Evolutionary conservation across 2,329 filamentous ascomycete genomes (phyloP).

Genomic region (Aureobasidium sp.): DNA sequence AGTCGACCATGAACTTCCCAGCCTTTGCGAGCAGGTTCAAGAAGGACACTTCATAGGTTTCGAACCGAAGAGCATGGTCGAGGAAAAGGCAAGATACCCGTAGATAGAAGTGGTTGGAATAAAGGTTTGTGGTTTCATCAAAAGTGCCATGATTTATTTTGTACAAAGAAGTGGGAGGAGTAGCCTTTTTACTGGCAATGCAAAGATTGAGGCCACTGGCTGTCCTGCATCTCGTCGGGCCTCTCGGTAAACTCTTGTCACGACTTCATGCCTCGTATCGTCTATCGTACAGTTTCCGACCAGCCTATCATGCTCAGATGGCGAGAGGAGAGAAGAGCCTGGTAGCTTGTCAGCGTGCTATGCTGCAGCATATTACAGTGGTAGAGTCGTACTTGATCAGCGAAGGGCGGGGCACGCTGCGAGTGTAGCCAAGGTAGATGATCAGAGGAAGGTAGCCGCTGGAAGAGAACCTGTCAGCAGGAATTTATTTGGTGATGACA

Average conservation of each 20-base stretch:
- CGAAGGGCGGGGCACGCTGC: slow-evolving; percentile 83
- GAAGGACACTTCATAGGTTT: not conserved
- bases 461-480: slow-evolving; percentile 9
- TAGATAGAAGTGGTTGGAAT: not conserved
- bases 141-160: slow-evolving; percentile 1
- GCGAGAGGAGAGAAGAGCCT: slow-evolving; percentile 23
- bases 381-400: slow-evolving; percentile 54
- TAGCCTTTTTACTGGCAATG: not conserved
- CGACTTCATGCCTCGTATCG: not conserved
- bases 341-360: not conserved
- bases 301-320: slow-evolving; percentile 12
- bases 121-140: not conserved
- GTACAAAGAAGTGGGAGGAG: slow-evolving; percentile 2
- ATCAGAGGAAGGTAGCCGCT: slow-evolving; percentile 96
- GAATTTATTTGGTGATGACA: not conserved
- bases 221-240: not conserved
- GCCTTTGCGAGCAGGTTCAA: slow-evolving; percentile 19
- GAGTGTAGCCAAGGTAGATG: slow-evolving; percentile 93
- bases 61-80: not conserved
- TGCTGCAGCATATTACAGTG: not conserved
- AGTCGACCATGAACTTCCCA: slow-evolving; percentile 17
- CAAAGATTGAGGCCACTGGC: not conserved
- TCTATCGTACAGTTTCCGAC: slow-evolving; percentile 9
- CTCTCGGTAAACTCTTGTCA: not conserved
- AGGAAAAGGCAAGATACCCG: not conserved